Evolutionary conservation across 768 basidiomycete species (phyloP).

Genomic region (Tylopilus felleus): DNA sequence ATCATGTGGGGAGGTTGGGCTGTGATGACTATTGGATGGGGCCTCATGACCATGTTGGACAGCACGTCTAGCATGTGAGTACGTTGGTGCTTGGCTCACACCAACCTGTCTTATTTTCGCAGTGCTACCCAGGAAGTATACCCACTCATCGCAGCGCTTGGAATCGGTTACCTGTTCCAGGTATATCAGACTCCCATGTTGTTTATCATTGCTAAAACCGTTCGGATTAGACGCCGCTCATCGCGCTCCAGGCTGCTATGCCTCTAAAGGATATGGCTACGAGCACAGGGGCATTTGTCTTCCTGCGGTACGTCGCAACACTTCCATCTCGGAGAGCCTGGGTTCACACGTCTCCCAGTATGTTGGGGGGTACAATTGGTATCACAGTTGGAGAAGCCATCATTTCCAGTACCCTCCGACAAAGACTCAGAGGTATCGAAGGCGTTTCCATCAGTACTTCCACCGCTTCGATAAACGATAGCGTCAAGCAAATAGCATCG

Average conservation of each 20-base stretch:
- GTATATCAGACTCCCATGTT: conserved; percentile 1
- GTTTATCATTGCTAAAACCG: not conserved
- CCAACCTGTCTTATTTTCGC: not conserved
- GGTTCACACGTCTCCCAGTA: conserved; percentile 37
- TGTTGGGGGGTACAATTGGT: conserved; percentile 70
- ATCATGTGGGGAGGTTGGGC: conserved; percentile 31
- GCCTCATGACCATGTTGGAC: conserved; percentile 37
- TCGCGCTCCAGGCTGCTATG: conserved; percentile 44
- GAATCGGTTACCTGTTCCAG: conserved; percentile 36
- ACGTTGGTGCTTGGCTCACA: not conserved
- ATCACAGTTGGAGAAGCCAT: conserved; percentile 73
- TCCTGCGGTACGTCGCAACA: conserved; percentile 27
- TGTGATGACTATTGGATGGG: conserved; percentile 34
- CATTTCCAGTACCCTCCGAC: conserved; percentile 48
- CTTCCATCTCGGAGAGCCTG: not conserved
- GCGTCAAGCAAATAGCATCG: conserved; percentile 41
- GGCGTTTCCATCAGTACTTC: conserved; percentile 38
- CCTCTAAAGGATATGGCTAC: conserved; percentile 45
- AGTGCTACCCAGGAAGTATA: conserved; percentile 33
- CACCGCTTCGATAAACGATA: conserved; percentile 43
- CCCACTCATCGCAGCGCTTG: conserved; percentile 32
- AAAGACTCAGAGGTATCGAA: conserved; percentile 13
- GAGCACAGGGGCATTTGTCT: conserved; percentile 35
- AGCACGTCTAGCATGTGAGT: conserved; percentile 29
- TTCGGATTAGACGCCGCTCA: conserved; percentile 26